Conservation (phyloP, 2,329 filamentous ascomycete genomes). For the Zarea fungicola region DNA sequence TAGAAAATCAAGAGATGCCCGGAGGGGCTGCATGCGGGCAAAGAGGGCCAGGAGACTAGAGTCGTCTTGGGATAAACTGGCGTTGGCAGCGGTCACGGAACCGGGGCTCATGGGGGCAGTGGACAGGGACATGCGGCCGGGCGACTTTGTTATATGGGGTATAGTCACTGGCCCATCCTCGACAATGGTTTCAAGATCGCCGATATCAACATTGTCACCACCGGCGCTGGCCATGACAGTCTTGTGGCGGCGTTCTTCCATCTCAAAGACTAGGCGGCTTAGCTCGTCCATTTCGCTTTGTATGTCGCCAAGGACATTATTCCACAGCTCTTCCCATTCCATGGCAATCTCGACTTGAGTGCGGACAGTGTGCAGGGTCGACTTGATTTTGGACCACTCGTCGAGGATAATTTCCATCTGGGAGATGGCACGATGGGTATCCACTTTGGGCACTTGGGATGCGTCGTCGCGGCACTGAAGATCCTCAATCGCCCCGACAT, state of each 20-base stretch:
- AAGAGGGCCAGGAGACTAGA: constrained; percentile 85
- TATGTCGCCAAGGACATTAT: constrained; percentile 87
- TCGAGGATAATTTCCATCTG: constrained; percentile 86
- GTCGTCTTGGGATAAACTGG: constrained; percentile 67
- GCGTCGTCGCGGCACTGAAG: constrained; percentile 79
- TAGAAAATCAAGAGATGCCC: constrained; percentile 89
- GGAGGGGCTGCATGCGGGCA: constrained; percentile 88
- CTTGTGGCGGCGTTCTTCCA: constrained; percentile 92
- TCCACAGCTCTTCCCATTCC: constrained; percentile 99
- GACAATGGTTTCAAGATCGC: constrained; percentile 86
- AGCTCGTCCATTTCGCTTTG: constrained; percentile 79
- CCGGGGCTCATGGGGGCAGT: constrained; percentile 59
- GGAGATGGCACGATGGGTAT: constrained; percentile 68
- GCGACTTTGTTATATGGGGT: constrained; percentile 20
- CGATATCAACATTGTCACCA: constrained; percentile 71
- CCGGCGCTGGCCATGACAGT: constrained; percentile 58
- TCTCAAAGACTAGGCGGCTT: constrained; percentile 82
- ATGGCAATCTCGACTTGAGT: constrained; percentile 92
- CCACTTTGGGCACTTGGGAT: constrained; percentile 59
- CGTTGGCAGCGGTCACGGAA: constrained; percentile 47
- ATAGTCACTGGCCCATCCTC: constrained; percentile 67
- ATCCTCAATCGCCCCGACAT: constrained; percentile 89
- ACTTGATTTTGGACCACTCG: constrained; percentile 80
- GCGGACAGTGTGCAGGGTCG: constrained; percentile 72
- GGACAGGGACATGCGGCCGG: constrained; percentile 43